These are phyloP conservation scores for Astragalus glycyphyllos DNA, from an alignment of 306 rosid genomes.

Conservation along the genomic window DNA sequence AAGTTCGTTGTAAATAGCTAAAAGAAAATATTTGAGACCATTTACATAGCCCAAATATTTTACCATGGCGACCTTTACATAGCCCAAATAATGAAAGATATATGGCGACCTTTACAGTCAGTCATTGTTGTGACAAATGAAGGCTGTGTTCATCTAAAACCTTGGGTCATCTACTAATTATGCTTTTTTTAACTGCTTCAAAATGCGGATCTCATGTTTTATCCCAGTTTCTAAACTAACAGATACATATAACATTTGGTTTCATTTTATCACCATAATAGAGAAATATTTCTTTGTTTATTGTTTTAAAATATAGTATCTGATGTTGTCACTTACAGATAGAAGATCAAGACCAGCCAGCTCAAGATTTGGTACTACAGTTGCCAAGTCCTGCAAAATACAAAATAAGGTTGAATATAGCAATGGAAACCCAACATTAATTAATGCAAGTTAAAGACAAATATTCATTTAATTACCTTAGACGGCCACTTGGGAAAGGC, in stretches of 20 bases:
- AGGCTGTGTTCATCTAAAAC: constrained; percentile 15
- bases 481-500: constrained; percentile 93
- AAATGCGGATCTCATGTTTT: constrained; percentile 24
- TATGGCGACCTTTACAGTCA: neutral
- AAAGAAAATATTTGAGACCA: constrained; percentile 4
- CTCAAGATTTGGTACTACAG: constrained; percentile 84
- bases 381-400: constrained; percentile 69
- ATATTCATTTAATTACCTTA: constrained; percentile 57
- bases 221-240: constrained; percentile 30
- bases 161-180: constrained; percentile 25
- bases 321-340: constrained; percentile 64
- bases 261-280: constrained; percentile 37
- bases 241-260: constrained; percentile 2
- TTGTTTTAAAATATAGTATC: constrained; percentile 19
- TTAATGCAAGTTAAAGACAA: constrained; percentile 13
- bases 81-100: constrained; percentile 8
- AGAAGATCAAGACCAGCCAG: constrained; percentile 90
- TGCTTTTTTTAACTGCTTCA: constrained; percentile 7
- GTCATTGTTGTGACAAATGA: constrained; percentile 6
- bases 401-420: constrained; percentile 27
- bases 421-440: constrained; percentile 19
- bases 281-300: constrained; percentile 2
- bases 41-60: constrained; percentile 16
- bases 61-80: constrained; percentile 25
- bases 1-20: neutral